A percentile compares a stretch with the other conserved stretches of the same genome.
Conservation (phyloP, 345 rosid genomes). For the Viola odorata region DNA sequence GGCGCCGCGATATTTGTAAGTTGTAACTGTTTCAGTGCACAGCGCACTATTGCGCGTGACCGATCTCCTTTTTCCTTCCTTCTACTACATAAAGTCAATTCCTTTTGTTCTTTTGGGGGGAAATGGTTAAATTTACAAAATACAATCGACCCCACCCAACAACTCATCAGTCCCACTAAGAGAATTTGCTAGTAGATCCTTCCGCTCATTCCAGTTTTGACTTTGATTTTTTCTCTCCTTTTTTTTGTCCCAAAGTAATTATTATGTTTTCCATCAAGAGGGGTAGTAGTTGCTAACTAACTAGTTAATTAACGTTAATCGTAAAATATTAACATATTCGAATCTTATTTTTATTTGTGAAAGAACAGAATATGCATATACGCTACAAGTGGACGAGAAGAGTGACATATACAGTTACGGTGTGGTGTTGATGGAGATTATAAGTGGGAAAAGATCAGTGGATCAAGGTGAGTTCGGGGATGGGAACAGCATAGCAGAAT, state of each 20-base stretch:
- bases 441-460: slow-evolving; percentile 74
- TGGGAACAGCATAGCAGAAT: slow-evolving; percentile 90
- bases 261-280: neutral
- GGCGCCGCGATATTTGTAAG: slow-evolving; percentile 10
- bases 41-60: slow-evolving; percentile 32
- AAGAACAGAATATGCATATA: slow-evolving; percentile 80
- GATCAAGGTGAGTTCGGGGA: slow-evolving; percentile 78
- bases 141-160: slow-evolving; percentile 13
- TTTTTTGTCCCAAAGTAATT: neutral
- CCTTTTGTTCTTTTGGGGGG: neutral
- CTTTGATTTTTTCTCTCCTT: neutral
- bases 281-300: neutral
- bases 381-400: slow-evolving; percentile 91
- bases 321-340: neutral
- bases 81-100: neutral
- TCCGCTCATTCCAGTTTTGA: slow-evolving; percentile 17
- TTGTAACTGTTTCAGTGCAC: slow-evolving; percentile 14
- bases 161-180: neutral
- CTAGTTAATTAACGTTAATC: too few relatives aligned
- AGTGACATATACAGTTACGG: slow-evolving; percentile 95
- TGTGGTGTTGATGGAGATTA: slow-evolving; percentile 80
- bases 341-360: neutral
- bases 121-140: neutral
- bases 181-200: neutral
- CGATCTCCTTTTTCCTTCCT: neutral